Evolutionary conservation across 192 early-diverging fungal genomes (phyloP), one percentile per base, ranked within the genome.

Genomic region (Coemansia sp.): DNA sequence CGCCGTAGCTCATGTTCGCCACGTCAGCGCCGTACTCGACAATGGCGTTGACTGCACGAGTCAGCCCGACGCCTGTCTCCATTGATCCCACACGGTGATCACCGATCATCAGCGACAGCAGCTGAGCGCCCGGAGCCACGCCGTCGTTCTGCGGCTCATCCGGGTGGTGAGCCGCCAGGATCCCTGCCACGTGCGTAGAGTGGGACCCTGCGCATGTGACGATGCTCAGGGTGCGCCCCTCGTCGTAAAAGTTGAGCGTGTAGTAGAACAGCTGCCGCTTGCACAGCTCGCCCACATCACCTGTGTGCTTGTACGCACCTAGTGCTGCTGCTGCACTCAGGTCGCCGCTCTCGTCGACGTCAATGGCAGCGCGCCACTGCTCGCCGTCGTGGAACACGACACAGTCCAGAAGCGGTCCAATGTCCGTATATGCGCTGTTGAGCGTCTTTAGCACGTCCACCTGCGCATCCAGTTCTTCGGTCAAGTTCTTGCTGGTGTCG

Each of bases 161-260:
- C 4, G 94, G 92, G 67, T 90, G 88, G 78, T 95, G 77, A 10
- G 93, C 94, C 2, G 93, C 93, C 16, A 93, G 80, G 66, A 99
- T 98, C 21, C 90, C 92, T 35, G 95, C 94, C 52, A 99, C 97
- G 63, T 99, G 97, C 6, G 92, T 97, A 22, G 92, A 91, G 68
- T 99, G 97, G 25, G 86, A 71, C n/a, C 93, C 91, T 49, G 86
- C 86, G 39, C 86, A 71, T 27, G 90, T 91, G 29, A 96, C 96
- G 64, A 97, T 92, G 69, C 88, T 90, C 29, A 92, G 80, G 35
- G 85, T 74, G 54, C 86, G 77, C 0, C 90, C 94, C 39, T 88
- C 80, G 64, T 96, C 92, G 74, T 95, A 97, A 56, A 98, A 90
- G 82, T 96, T 97, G 63, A 97, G 87, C 12, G 92, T 92, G 67